A percentile compares a stretch with the other conserved stretches of the same genome.
Conservation (phyloP, 805 yeast genomes). For the Metschnikowia amazonensis region DNA sequence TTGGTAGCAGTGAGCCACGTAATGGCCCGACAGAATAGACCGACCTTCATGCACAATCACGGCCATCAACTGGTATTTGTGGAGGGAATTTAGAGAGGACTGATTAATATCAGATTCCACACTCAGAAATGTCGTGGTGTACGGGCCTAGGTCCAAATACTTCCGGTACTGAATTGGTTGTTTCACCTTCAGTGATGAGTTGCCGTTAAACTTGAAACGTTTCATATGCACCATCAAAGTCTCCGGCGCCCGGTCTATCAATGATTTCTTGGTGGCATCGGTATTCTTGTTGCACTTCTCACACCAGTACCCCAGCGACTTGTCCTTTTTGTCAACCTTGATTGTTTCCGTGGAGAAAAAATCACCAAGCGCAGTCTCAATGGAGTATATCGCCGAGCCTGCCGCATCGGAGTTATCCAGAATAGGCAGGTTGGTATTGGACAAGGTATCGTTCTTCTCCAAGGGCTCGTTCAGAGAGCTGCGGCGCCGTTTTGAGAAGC, state of each 20-base stretch:
- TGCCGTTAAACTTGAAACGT: slow-evolving; percentile 84
- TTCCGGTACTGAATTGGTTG: slow-evolving; percentile 81
- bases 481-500: slow-evolving; percentile 49
- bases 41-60: slow-evolving; percentile 95
- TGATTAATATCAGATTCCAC: too few relatives aligned
- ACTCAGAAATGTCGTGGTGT: too few relatives aligned
- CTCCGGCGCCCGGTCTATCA: slow-evolving; percentile 82
- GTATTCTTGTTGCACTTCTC: slow-evolving; percentile 79
- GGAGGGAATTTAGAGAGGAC: too few relatives aligned
- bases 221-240: slow-evolving; percentile 83
- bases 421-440: not conserved
- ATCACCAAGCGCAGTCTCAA: slow-evolving; percentile 72
- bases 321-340: slow-evolving; percentile 60
- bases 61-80: slow-evolving; percentile 63
- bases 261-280: slow-evolving; percentile 69
- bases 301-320: slow-evolving; percentile 74
- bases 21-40: slow-evolving; percentile 89
- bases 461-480: slow-evolving; percentile 6
- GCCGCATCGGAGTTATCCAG: not conserved
- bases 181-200: slow-evolving; percentile 77
- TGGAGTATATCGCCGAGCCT: slow-evolving; percentile 41
- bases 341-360: slow-evolving; percentile 82
- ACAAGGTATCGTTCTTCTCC: not conserved
- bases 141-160: slow-evolving; percentile 67
- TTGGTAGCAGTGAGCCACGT: slow-evolving; percentile 84